A percentile compares a stretch with the other conserved stretches of the same genome.
phyloP scores from a whole-genome alignment of 495 filamentous ascomycete species.

The Evernia prunastri region DNA sequence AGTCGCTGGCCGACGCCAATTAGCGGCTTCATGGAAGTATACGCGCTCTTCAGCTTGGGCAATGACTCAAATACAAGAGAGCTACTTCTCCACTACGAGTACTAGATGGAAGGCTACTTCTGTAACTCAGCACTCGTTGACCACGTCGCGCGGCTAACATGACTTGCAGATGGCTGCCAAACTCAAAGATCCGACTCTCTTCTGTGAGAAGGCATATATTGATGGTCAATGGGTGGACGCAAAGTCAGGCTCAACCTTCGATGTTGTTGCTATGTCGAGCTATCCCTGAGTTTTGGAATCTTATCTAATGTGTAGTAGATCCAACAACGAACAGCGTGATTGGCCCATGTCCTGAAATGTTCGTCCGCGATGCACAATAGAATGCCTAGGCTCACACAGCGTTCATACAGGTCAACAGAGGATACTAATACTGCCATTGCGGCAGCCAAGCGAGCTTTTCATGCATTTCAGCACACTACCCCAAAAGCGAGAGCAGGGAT shows the following conservation, averaged over 20 bases:
- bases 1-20: neutral
- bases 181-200: neutral
- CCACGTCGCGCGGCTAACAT: neutral
- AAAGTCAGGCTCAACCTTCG: neutral
- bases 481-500: neutral
- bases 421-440: neutral
- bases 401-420: neutral
- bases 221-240: neutral
- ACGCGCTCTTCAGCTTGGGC: neutral
- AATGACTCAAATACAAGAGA: neutral
- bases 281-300: neutral
- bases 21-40: neutral
- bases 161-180: neutral
- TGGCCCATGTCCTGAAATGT: neutral
- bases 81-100: neutral
- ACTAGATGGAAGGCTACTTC: neutral
- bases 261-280: neutral
- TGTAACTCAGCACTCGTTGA: neutral
- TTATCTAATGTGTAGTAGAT: neutral
- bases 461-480: neutral
- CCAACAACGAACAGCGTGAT: neutral
- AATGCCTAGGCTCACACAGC: neutral
- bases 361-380: neutral
- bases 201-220: neutral
- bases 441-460: neutral